A percentile compares a stretch with the other conserved stretches of the same genome.
These are phyloP conservation scores for Aureobasidium sp. DNA, from an alignment of 2,329 filamentous ascomycete genomes.

Conservation along the genomic window DNA sequence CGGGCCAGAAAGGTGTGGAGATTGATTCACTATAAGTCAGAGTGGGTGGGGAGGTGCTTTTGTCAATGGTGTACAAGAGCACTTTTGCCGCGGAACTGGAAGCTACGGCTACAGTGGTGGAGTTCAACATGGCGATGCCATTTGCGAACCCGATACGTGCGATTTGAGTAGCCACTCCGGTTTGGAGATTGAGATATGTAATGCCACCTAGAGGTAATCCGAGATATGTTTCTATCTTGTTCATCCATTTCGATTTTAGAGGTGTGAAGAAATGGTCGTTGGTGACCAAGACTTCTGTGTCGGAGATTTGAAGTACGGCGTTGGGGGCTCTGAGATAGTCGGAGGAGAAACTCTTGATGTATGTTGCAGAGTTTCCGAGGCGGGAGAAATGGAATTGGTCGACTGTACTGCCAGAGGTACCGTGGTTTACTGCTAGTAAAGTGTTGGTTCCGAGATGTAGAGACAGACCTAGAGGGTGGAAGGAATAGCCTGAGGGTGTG, in stretches of 20 bases:
- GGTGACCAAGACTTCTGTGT: conserved; percentile 40
- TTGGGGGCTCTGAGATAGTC: conserved; percentile 41
- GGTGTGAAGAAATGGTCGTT: conserved; percentile 47
- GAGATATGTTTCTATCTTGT: conserved; percentile 44
- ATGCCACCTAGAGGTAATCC: conserved; percentile 41
- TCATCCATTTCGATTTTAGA: conserved; percentile 30
- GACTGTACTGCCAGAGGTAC: conserved; percentile 35
- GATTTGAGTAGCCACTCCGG: conserved; percentile 26
- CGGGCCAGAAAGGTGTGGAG: conserved; percentile 35
- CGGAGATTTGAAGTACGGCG: conserved; percentile 39
- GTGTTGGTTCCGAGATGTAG: conserved; percentile 39
- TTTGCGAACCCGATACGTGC: conserved; percentile 46
- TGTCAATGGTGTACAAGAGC: conserved; percentile 37
- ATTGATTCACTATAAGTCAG: conserved; percentile 26
- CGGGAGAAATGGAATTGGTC: conserved; percentile 41
- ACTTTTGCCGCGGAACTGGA: conserved; percentile 38
- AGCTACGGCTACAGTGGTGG: conserved; percentile 42
- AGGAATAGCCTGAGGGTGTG: conserved; percentile 31
- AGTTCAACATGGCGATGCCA: conserved; percentile 41
- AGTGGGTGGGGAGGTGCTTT: conserved; percentile 10
- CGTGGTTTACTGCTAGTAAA: conserved; percentile 47
- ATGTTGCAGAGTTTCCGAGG: conserved; percentile 29
- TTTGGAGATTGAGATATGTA: conserved; percentile 33
- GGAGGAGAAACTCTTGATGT: conserved; percentile 37
- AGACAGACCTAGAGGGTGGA: conserved; percentile 49